Base-by-base conservation (phyloP, 2,329 filamentous ascomycete species). In the Meredithiella fracta region DNA sequence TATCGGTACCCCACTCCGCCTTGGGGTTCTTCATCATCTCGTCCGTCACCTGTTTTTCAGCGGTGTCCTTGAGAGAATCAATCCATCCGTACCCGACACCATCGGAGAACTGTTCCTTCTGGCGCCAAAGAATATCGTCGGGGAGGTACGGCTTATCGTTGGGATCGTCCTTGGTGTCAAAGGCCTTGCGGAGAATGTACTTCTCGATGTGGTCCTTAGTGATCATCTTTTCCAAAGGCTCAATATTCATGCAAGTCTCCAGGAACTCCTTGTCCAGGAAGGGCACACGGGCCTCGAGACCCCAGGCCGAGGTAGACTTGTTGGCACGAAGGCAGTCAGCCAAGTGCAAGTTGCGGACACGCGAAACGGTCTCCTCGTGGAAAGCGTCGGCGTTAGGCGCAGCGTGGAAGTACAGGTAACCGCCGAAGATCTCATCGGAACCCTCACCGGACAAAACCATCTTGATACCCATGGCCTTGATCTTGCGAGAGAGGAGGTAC, bases 21-120 rank as follows among this genome's bases (percentile, higher is more conserved):
- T 95, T 96, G 61, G 92, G 91, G 79, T 94, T 91, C 77, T 90
- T 89, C 85, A 97, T 88, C 82, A 94, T 90, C 76, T 97, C 91
- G 66, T 98, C 91, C 17, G 86, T 94, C 56, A 98, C 85, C 57
- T 92, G 80, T 61, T 82, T 69, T 72, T 94, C 89, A 34, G 92
- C 92, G 65, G 85, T 86, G 71, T 97, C 92, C 78, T 96, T 97
- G 64, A 98, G 80, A 5, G 83, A 86, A 66, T 98, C 92, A 67
- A 98, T 98, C 92, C 92, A 98, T 61, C 92, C 90, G 73, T 98
- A 98, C 58, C 92, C 92, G 58, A 98, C 92, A 67, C 92, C 94
- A 65, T 98, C 94, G 58, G 85, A 94, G 76, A 98, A 98, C 73
- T 98, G 92, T 75, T 98, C 92, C 81, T 98, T 98, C 72, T 98